These are phyloP conservation scores for Vitis rotundifolia DNA, from an alignment of 164 flowering plant genomes.

Conservation along the genomic window DNA sequence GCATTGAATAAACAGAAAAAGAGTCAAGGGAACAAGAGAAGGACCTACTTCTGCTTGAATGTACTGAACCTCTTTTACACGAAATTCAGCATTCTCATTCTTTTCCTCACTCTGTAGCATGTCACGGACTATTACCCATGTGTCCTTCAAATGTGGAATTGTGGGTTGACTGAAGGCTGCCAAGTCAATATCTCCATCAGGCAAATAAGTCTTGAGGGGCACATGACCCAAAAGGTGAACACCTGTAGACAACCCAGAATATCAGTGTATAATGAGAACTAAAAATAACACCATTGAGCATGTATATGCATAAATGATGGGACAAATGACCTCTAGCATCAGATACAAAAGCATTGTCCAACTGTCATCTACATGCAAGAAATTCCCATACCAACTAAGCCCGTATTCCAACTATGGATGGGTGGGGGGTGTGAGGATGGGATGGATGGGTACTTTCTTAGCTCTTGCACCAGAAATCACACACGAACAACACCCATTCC, in stretches of 20 bases:
- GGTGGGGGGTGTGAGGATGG: too few species aligned
- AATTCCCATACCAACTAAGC: too few species aligned
- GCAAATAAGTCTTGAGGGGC: slow-evolving; percentile 93
- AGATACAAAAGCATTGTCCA: background rate
- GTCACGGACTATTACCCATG: slow-evolving; percentile 85
- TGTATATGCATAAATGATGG: background rate
- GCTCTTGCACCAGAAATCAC: background rate
- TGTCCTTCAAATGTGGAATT: too few species aligned
- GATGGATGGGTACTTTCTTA: background rate
- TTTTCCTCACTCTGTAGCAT: slow-evolving; percentile 87
- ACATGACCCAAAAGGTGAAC: slow-evolving; percentile 94
- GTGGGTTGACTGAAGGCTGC: slow-evolving; percentile 83
- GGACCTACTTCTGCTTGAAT: slow-evolving; percentile 90
- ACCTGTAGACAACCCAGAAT: slow-evolving; percentile 47
- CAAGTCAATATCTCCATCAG: slow-evolving; percentile 97
- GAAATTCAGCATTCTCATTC: slow-evolving; percentile 90
- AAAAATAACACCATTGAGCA: background rate
- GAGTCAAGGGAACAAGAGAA: background rate
- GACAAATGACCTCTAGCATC: too few species aligned
- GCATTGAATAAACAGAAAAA: background rate
- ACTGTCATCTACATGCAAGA: background rate
- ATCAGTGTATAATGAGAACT: background rate
- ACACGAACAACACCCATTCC: too few species aligned
- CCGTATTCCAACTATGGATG: too few species aligned
- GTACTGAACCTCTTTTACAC: slow-evolving; percentile 93